phyloP scores from a whole-genome alignment of 768 basidiomycete genomes.

The Brasilioporus rufonigricans region DNA sequence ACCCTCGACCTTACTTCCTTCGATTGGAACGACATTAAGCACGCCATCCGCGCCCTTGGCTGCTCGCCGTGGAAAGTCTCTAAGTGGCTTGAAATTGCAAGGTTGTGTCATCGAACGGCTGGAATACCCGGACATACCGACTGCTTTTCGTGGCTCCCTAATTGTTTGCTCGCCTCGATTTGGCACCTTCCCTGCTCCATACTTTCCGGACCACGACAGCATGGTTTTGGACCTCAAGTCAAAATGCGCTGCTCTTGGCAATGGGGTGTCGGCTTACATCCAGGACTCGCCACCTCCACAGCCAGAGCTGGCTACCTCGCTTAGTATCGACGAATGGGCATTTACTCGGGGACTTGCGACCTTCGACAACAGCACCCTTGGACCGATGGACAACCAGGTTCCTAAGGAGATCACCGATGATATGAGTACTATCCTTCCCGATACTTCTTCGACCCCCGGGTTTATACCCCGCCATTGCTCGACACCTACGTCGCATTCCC shows the following conservation, averaged over 20 bases:
- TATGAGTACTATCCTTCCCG: conserved; percentile 13
- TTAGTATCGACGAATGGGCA: conserved; percentile 36
- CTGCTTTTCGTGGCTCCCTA: conserved; percentile 40
- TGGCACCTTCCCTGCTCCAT: conserved; percentile 10
- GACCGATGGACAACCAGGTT: conserved; percentile 1
- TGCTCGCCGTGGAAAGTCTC: conserved; percentile 37
- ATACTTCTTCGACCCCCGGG: conserved; percentile 8
- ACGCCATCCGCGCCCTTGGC: conserved; percentile 31
- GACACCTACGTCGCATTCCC: not conserved
- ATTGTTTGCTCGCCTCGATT: conserved; percentile 32
- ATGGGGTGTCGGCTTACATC: conserved; percentile 11
- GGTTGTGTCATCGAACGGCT: conserved; percentile 13
- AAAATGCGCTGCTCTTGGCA: conserved; percentile 30
- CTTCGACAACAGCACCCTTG: conserved; percentile 21
- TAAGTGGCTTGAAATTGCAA: conserved; percentile 28
- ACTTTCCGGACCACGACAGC: conserved; percentile 31
- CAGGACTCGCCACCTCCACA: not conserved
- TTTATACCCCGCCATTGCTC: not conserved
- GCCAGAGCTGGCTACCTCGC: conserved; percentile 1
- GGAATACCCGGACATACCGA: conserved; percentile 43
- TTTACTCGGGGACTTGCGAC: conserved; percentile 32
- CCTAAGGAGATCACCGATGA: conserved; percentile 3
- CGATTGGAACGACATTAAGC: not conserved
- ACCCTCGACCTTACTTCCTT: not conserved
- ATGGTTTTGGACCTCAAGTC: conserved; percentile 38